Evolutionary conservation across 2,329 filamentous ascomycete genomes (phyloP), one percentile per base, ranked within the genome.

Genomic region (Didymella lethalis): DNA sequence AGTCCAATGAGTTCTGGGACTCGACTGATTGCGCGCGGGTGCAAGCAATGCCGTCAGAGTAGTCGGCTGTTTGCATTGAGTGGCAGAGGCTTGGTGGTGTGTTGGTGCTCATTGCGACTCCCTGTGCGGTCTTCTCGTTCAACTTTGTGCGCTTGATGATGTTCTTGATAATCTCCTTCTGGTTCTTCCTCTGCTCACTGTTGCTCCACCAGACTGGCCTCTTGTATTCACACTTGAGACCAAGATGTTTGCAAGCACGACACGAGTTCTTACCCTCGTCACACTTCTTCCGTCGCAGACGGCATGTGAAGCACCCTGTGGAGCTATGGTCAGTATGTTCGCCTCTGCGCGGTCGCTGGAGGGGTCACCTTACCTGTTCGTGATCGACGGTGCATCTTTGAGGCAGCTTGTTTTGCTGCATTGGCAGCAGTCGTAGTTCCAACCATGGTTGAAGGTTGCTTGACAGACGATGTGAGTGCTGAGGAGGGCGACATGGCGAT

Each of bases 91-190:
- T 88, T 64, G 92, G 91, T 64, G 91, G 91, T 55, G 91, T 91
- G 77, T 86, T 84, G 63, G 77, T 77, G 72, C 78, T 79, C 62
- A 81, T 78, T 43, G 75, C 70, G 68, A 80, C 78, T 65, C 78
- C 75, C 50, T 84, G 80, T 51, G 87, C 84, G 51, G 86, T 84
- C 86, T 97, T 97, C 80, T 97, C 94, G 26, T 89, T 88, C 67
- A 96, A 85, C 86, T 98, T 98, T 76, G 95, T 98, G 76, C 90
- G 88, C 87, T 97, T 97, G 84, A 99, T 98, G 79, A 94, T 92
- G 79, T 90, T 90, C 85, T 99, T 99, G 84, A 99, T 96, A 68
- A 89, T 83, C 75, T 98, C 95, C 82, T 98, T 99, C 77, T 97
- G 92, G 56, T 88, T 82, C 70, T 90, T 87, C 68, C 95, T 86